A percentile compares a stretch with the other conserved stretches of the same genome.
Evolutionary conservation across 495 filamentous ascomycete species (phyloP).

Genomic region (Hypoxylon crocopeplum): DNA sequence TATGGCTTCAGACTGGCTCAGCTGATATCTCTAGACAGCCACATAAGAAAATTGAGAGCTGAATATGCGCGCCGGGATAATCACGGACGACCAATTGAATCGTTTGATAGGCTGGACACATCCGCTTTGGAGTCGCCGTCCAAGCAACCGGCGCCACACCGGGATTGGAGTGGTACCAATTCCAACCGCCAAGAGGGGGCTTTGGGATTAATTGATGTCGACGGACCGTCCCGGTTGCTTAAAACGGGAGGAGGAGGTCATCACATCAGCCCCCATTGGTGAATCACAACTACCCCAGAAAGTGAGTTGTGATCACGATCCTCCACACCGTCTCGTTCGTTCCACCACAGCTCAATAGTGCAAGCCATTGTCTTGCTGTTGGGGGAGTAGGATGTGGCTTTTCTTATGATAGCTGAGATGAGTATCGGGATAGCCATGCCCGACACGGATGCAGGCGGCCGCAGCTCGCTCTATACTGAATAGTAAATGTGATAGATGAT

Average conservation of each 20-base stretch:
- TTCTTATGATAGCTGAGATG: background rate
- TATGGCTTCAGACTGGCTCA: background rate
- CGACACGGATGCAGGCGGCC: background rate
- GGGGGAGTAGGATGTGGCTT: conserved; percentile 4
- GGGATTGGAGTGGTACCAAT: background rate
- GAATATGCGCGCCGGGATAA: background rate
- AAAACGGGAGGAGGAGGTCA: conserved; percentile 5
- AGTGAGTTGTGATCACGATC: background rate
- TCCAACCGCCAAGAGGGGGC: background rate
- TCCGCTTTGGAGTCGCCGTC: conserved; percentile 4
- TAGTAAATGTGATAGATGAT: background rate
- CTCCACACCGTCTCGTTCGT: background rate
- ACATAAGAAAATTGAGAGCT: background rate
- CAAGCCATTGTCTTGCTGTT: background rate
- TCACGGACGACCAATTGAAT: conserved; percentile 9
- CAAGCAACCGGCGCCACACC: background rate
- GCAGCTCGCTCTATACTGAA: background rate
- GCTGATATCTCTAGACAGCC: background rate
- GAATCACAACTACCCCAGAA: conserved; percentile 1
- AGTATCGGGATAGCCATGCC: background rate
- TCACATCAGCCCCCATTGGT: conserved; percentile 12
- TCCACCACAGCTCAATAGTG: conserved; percentile 10
- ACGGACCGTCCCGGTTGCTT: background rate
- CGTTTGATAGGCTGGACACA: background rate
- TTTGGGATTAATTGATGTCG: conserved; percentile 12